phyloP scores from a whole-genome alignment of 2,329 filamentous ascomycete species.

The Lachnellula subtilissima region DNA sequence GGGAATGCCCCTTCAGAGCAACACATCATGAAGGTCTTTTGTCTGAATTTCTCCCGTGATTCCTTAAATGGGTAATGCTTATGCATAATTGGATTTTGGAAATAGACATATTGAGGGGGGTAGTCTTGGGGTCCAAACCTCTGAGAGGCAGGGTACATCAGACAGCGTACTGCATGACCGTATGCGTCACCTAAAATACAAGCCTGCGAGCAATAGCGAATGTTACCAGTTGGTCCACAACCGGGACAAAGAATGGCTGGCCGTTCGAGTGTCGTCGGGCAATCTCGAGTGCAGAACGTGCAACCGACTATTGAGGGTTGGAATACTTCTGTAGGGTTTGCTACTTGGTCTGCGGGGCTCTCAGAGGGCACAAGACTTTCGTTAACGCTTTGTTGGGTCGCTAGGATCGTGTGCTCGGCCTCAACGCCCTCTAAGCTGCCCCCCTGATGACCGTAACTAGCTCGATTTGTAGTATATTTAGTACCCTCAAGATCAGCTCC shows the following conservation, averaged over 20 bases:
- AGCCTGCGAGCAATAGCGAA: constrained; percentile 24
- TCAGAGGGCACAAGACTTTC: background rate
- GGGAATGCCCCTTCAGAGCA: constrained; percentile 21
- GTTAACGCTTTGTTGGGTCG: background rate
- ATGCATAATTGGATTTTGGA: constrained; percentile 6
- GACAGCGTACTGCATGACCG: constrained; percentile 16
- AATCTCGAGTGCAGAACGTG: constrained; percentile 7
- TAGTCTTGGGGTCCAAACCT: background rate
- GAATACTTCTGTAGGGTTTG: background rate
- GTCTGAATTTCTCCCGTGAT: constrained; percentile 20
- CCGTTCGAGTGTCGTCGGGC: background rate
- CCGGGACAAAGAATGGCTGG: constrained; percentile 21
- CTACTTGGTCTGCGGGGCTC: background rate
- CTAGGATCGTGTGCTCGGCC: no score
- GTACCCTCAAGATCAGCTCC: no score
- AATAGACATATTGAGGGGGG: constrained; percentile 6
- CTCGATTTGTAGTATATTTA: no score
- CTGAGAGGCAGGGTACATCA: constrained; percentile 6
- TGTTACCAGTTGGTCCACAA: constrained; percentile 14
- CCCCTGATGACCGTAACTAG: no score
- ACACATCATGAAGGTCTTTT: constrained; percentile 24
- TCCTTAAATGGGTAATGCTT: background rate
- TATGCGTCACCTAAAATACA: constrained; percentile 24
- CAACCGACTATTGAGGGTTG: constrained; percentile 1
- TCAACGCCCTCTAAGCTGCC: no score